Evolutionary conservation across 352 stramenopile species (phyloP).

Genomic region (Phytophthora meadii): DNA sequence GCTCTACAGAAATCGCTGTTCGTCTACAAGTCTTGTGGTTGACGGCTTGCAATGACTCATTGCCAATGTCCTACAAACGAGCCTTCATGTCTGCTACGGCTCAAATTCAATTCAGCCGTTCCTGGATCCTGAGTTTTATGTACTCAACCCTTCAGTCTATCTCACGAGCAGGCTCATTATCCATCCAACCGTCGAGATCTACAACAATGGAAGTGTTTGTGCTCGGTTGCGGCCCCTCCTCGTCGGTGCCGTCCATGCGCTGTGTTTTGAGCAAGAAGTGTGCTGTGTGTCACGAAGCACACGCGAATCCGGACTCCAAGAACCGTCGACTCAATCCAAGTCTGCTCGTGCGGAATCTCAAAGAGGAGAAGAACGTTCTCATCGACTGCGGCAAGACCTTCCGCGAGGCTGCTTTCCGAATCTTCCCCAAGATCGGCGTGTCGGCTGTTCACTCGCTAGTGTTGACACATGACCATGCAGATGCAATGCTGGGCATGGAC

Average conservation of each 20-base stretch:
- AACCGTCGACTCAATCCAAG: conserved; percentile 86
- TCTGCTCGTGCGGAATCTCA: conserved; percentile 70
- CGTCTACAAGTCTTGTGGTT: neutral
- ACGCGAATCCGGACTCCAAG: conserved; percentile 69
- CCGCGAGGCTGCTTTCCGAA: conserved; percentile 71
- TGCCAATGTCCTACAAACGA: no score
- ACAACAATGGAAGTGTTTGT: conserved; percentile 79
- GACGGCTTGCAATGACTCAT: no score
- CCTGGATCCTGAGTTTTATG: conserved; percentile 24
- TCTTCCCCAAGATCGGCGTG: conserved; percentile 64
- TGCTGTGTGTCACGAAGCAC: conserved; percentile 70
- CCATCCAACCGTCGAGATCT: neutral
- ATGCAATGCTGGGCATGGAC: conserved; percentile 85
- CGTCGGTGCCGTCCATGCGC: conserved; percentile 79
- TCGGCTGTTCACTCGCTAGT: conserved; percentile 72
- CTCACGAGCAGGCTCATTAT: no score
- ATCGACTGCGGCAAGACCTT: conserved; percentile 93
- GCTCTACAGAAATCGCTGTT: neutral
- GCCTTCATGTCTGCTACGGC: no score
- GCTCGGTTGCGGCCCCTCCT: conserved; percentile 84
- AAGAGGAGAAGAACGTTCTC: conserved; percentile 60
- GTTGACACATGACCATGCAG: conserved; percentile 87
- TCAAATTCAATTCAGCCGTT: no score
- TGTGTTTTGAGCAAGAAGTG: conserved; percentile 69
- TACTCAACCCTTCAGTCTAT: conserved; percentile 1